phyloP scores from a whole-genome alignment of 129 eudicot species.

The Smallanthus sonchifolius region DNA sequence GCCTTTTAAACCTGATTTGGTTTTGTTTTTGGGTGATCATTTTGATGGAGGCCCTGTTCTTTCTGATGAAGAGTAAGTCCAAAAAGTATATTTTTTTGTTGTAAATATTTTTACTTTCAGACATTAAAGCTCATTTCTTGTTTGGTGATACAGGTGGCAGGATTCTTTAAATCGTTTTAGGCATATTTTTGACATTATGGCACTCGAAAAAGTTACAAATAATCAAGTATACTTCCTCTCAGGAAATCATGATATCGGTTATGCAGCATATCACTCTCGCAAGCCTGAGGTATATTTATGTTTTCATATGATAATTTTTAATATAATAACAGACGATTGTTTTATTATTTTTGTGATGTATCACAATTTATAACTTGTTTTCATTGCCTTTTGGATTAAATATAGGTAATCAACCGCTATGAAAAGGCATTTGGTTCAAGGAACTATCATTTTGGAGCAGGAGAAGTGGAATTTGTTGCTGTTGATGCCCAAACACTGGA shows the following conservation, averaged over 20 bases:
- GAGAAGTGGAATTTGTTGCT: constrained; percentile 79
- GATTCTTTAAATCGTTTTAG: constrained; percentile 79
- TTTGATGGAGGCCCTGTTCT: constrained; percentile 81
- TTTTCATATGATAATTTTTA: background rate
- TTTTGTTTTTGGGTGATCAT: constrained; percentile 91
- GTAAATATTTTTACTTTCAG: background rate
- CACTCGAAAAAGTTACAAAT: constrained; percentile 43
- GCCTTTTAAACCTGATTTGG: constrained; percentile 76
- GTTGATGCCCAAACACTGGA: constrained; percentile 93
- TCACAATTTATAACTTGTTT: background rate
- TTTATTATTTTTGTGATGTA: background rate
- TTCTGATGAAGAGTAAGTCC: constrained; percentile 85
- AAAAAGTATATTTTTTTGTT: background rate
- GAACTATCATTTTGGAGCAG: constrained; percentile 59
- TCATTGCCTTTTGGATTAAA: constrained; percentile 11
- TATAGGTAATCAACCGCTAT: constrained; percentile 68
- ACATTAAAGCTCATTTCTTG: constrained; percentile 2
- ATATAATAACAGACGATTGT: background rate
- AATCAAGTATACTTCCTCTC: constrained; percentile 57
- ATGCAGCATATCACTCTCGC: constrained; percentile 53
- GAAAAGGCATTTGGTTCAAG: constrained; percentile 79
- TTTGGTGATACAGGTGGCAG: constrained; percentile 66
- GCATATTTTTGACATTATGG: constrained; percentile 72
- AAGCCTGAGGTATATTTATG: constrained; percentile 61
- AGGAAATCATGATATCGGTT: constrained; percentile 96